Evolutionary conservation across 306 rosid genomes (phyloP).

Genomic region (Vicia sativa): DNA sequence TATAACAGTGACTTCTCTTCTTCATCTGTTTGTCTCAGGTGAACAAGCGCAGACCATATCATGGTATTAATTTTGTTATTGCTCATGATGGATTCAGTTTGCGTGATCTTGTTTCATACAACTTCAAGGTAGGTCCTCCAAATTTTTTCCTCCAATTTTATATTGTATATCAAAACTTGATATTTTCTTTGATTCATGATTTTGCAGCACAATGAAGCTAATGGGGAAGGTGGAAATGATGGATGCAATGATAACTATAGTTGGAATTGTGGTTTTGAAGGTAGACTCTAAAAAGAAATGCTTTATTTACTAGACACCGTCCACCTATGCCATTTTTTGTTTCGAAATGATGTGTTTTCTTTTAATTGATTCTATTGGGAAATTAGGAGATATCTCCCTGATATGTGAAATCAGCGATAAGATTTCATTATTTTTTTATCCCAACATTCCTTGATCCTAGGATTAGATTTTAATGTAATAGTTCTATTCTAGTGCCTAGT

Average conservation of each 20-base stretch:
- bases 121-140: slow-evolving; percentile 68
- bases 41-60: slow-evolving; percentile 89
- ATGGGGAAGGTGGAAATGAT: slow-evolving; percentile 95
- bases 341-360: neutral
- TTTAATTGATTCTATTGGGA: neutral
- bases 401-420: neutral
- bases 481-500: neutral
- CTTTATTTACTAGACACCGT: slow-evolving; percentile 12
- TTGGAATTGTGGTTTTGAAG: slow-evolving; percentile 98
- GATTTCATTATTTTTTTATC: neutral
- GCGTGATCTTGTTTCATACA: slow-evolving; percentile 88
- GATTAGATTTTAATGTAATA: neutral
- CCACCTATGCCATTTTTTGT: slow-evolving; percentile 13
- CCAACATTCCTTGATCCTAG: neutral
- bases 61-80: slow-evolving; percentile 75
- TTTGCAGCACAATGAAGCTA: slow-evolving; percentile 91
- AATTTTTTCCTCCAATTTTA: slow-evolving; percentile 25
- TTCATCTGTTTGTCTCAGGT: slow-evolving; percentile 55
- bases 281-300: slow-evolving; percentile 45
- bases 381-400: neutral
- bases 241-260: slow-evolving; percentile 87
- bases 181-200: slow-evolving; percentile 43
- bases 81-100: slow-evolving; percentile 95
- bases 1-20: slow-evolving; percentile 22
- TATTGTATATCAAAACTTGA: slow-evolving; percentile 17